Evolutionary conservation across 805 yeast genomes (phyloP), one percentile per base, ranked within the genome.

Genomic region (Yarrowia hollandica): DNA sequence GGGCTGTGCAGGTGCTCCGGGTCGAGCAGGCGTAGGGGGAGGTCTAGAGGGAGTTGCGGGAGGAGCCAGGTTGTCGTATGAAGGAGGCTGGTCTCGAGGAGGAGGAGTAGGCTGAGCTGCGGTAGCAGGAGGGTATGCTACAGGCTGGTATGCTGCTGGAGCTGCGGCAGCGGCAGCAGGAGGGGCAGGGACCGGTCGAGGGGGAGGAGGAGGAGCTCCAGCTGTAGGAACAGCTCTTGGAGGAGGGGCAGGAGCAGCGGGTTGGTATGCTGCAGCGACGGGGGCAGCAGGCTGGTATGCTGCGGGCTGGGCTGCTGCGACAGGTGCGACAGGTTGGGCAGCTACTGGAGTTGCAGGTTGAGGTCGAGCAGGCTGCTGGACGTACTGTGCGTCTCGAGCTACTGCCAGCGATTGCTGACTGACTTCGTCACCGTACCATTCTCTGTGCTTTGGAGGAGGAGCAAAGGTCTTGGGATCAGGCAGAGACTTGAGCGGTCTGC

Each of bases 401-500:
- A 19, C 60, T 1, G 42, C 58, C 6, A 52, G 33, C 7, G 44
- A 35, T 33, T 41, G 46, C 31, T 59, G 41, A 22, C 50, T 16
- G 30, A 60, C 52, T 18, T 64, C 69, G 5, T 60, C 72, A 14
- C 66, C 65, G 10, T 72, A 68, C 16, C 69, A 67, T 14, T 71
- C 77, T 23, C 68, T 69, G 33, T 81, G 72, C 54, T 66, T 70
- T 0, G 84, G 84, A 1, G 82, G 82, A 10, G 77, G 71, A 3
- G 81, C 80, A 57, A 76, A 71, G 9, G 74, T 55, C 11, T 61
- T 63, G 18, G 78, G 71, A 55, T 74, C 73, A 30, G 62, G 67
- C 44, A 72, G 59, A 4, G 73, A 62, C n/a, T 67, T 41, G 62
- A 72, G 35, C 15, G 75, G 69, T 23, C 71, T 41, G n/a, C 68